Base-by-base conservation (phyloP, 164 flowering plant genomes). In the Dillenia turbinata region DNA sequence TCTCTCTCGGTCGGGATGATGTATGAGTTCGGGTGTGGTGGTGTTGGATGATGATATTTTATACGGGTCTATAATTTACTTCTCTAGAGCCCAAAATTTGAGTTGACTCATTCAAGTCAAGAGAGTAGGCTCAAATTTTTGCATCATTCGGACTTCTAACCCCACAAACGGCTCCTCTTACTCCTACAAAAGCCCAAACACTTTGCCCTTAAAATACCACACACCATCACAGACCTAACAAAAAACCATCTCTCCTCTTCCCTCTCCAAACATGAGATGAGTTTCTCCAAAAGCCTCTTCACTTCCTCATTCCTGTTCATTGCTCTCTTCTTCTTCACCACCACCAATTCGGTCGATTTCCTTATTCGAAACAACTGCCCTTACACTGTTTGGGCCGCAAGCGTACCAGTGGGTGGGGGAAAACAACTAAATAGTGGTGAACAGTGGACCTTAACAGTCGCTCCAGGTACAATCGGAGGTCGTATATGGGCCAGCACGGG, bases 401-500 rank as follows among this genome's bases (percentile, higher is more conserved):
- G 56, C 49, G 10, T 15, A 16, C 73, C 69, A 9, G 22, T 19
- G 22, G 68, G 73, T 10, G 73, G 73, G 11, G 73, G 69, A 17
- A 9, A 19, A 1, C 49, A 11, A 60, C 61, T 70, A 17, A 17
- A 55, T 16, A 0, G n/a, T 2, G 68, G 69, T 33, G 43, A 65
- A 55, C 2, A 17, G 9, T 70, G 69, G 73, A 63, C 59, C 10
- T 1, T 55, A 47, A 47, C 26, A 8, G 49, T 55, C 33, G n/a
- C 15, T 15, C 50, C 69, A 0, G 56, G 65, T 33, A 65, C 65
- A 1, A 24, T 1, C 8, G 13, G 5, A 12, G 73, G 53, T 10
- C 65, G 69, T 26, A 60, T 70, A 4, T 70, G 73, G 73, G 62
- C 19, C 13, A 60, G 73, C 16, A 69, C 73, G 44, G 49, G 54